Percentiles rank a stretch among this genome's conserved stretches.
These are phyloP conservation scores for Suillus hirtellus DNA, from an alignment of 768 basidiomycete genomes.

Conservation along the genomic window DNA sequence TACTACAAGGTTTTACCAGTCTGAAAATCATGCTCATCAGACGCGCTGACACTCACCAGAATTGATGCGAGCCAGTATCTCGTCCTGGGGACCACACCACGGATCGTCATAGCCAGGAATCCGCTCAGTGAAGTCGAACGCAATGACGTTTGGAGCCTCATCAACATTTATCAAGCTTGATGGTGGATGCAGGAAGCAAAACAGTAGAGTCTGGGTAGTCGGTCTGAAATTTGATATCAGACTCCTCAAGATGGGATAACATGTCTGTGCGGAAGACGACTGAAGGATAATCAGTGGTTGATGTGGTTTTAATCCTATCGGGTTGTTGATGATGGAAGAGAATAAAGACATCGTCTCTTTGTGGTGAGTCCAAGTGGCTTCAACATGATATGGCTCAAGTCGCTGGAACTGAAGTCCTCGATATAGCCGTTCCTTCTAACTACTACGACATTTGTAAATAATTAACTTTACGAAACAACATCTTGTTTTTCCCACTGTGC, in stretches of 20 bases:
- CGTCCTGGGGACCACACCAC: conserved; percentile 33
- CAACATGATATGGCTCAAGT: not conserved
- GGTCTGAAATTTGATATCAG: conserved; percentile 35
- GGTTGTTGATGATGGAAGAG: conserved; percentile 29
- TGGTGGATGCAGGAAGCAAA: conserved; percentile 60
- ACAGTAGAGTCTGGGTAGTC: conserved; percentile 40
- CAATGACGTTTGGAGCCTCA: conserved; percentile 31
- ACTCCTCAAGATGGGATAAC: conserved; percentile 54
- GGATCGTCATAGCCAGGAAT: conserved; percentile 55
- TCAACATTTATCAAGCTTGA: conserved; percentile 40
- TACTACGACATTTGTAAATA: not conserved
- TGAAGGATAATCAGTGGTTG: conserved; percentile 56
- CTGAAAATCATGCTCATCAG: not conserved
- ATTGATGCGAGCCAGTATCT: conserved; percentile 44
- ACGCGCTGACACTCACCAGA: conserved; percentile 37
- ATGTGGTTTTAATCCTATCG: conserved; percentile 24
- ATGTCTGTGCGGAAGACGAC: conserved; percentile 59
- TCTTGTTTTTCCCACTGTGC: conserved; percentile 43
- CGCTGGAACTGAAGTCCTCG: not conserved
- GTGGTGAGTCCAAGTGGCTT: not conserved
- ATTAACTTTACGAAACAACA: not conserved
- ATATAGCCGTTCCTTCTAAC: not conserved
- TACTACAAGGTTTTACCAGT: conserved; percentile 28
- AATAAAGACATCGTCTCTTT: conserved; percentile 27
- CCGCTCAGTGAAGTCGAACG: conserved; percentile 50